phyloP scores from a whole-genome alignment of 2,329 filamentous ascomycete species.

The Alternaria triticina region DNA sequence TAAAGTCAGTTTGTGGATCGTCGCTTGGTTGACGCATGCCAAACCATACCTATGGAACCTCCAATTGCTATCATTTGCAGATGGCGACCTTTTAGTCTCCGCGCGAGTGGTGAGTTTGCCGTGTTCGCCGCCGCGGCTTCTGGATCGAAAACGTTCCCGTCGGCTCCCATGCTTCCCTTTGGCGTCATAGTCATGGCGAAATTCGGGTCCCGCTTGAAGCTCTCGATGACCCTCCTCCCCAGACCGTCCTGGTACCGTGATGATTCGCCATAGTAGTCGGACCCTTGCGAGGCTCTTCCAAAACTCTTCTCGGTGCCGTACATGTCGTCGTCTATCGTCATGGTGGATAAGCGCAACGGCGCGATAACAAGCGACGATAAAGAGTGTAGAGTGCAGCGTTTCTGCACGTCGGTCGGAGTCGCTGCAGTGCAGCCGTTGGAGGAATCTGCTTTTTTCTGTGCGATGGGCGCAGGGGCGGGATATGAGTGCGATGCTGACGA shows the following conservation, averaged over 20 bases:
- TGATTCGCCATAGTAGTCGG: slow-evolving; percentile 49
- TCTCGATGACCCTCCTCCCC: slow-evolving; percentile 52
- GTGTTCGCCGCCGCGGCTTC: slow-evolving; percentile 68
- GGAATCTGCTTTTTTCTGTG: slow-evolving; percentile 5
- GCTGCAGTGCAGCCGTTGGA: slow-evolving; percentile 18
- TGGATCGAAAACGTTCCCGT: slow-evolving; percentile 66
- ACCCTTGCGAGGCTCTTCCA: slow-evolving; percentile 42
- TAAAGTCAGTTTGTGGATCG: slow-evolving; percentile 20
- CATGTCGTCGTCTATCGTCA: slow-evolving; percentile 45
- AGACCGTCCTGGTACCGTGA: slow-evolving; percentile 40
- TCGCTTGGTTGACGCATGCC: slow-evolving; percentile 5
- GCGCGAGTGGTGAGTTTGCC: slow-evolving; percentile 74
- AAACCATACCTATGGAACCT: slow-evolving; percentile 70
- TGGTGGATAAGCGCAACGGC: slow-evolving; percentile 15
- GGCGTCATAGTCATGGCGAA: slow-evolving; percentile 57
- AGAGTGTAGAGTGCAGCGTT: slow-evolving; percentile 20
- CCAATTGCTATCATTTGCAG: slow-evolving; percentile 98
- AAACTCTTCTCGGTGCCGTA: slow-evolving; percentile 50
- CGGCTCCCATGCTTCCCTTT: slow-evolving; percentile 55
- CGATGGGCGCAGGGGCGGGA: slow-evolving; percentile 4
- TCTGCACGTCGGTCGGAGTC: slow-evolving; percentile 27
- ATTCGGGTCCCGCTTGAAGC: slow-evolving; percentile 49
- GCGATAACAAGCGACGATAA: slow-evolving; percentile 6
- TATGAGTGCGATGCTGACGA: slow-evolving; percentile 15
- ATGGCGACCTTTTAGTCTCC: slow-evolving; percentile 65